Conservation (phyloP, 345 rosid species). For the Luvunga scandens region DNA sequence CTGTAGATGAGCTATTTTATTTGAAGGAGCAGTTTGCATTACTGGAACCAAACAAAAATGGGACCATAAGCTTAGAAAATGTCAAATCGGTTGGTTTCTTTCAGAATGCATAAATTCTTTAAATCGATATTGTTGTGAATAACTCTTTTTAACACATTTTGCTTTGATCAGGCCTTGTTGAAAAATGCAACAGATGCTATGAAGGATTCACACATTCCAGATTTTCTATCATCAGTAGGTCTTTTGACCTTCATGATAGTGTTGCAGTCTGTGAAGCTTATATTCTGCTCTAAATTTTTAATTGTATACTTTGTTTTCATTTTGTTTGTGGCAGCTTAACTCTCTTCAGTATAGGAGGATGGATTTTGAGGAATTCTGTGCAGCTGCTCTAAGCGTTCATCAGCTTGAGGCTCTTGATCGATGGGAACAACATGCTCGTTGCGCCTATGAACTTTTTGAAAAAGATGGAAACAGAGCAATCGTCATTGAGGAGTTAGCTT, state of each 20-base stretch:
- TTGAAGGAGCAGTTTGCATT: conserved; percentile 83
- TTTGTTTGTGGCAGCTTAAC: conserved; percentile 52
- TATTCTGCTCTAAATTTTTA: neutral
- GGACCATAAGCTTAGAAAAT: conserved; percentile 74
- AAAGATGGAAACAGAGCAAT: conserved; percentile 92
- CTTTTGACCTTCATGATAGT: neutral
- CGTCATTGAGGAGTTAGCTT: conserved; percentile 86
- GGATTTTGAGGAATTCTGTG: conserved; percentile 95
- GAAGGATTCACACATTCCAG: conserved; percentile 88
- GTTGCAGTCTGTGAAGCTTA: neutral
- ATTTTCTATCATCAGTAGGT: conserved; percentile 79
- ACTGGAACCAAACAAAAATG: conserved; percentile 78
- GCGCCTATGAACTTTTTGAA: conserved; percentile 91
- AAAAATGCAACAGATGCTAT: conserved; percentile 86
- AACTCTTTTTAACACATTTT: conserved; percentile 14
- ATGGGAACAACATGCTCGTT: conserved; percentile 90
- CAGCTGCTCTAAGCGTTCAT: conserved; percentile 84
- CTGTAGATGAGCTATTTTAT: conserved; percentile 74
- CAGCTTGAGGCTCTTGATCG: conserved; percentile 93
- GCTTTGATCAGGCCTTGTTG: conserved; percentile 68
- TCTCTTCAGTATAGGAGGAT: conserved; percentile 82
- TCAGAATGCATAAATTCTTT: conserved; percentile 7
- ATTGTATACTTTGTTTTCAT: conserved; percentile 6
- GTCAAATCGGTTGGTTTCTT: conserved; percentile 49
- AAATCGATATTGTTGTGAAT: conserved; percentile 3